Evolutionary conservation across 2,329 filamentous ascomycete species (phyloP), one percentile per base, ranked within the genome.

Genomic region (Colletotrichum paranaense): DNA sequence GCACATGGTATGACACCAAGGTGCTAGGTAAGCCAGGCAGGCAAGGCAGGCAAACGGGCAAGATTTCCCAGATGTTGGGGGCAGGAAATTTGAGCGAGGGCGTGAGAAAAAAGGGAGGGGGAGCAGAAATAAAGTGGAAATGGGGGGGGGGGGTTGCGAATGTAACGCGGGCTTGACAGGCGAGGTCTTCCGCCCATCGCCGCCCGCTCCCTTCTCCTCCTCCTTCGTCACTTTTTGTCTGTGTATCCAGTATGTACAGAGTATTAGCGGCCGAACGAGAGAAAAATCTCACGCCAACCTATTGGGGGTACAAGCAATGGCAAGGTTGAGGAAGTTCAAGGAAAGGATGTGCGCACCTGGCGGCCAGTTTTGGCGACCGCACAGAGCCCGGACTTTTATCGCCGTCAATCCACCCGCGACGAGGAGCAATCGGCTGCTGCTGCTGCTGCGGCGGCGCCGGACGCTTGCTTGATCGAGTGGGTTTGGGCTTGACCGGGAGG

Each of bases 131-230:
- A 62, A 65, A 65, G 62, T 60, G 67, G 70, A 62, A 59, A 49
- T 58, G 26, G 26, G 26, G 24, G 24, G 26, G 62, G 42, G 42
- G 42, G 62, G 68, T 72, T 63, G 72, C 72, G 68, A 74, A 72
- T 74, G 68, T 49, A 74, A 74, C 72, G 57, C 72, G 62, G 72
- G 62, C 63, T 59, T 63, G 52, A 72, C 68, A 68, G 62, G 68
- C 72, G 68, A 72, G 67, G 62, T 49, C 60, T 73, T 52, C 70
- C 70, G 70, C 67, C 60, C 67, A 65, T 57, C 67, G 60, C 32
- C 55, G 55, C 56, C 56, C 56, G 56, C 56, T 28, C 59, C 38
- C 38, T 42, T 16, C 14, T 42, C 16, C 42, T 42, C 38, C 38
- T n/a, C 19, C 42, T n/a, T 46, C 16, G 42, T 49, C 42, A 49